Base-by-base conservation (phyloP, 2,329 filamentous ascomycete species). In the Trichoderma sp. region DNA sequence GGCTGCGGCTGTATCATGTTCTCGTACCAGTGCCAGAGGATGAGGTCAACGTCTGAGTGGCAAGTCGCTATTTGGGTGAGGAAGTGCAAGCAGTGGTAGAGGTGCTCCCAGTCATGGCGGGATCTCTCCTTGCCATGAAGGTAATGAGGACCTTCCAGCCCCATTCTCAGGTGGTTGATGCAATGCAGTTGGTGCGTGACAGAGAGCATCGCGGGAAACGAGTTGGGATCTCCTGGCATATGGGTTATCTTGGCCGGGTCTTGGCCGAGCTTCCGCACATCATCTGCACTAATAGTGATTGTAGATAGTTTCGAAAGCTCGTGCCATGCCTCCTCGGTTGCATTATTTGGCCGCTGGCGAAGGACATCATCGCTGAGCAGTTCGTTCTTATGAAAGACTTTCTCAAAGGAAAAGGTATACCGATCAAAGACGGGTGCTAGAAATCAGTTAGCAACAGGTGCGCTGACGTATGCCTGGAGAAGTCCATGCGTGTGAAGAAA, bases 51-150 rank as follows among this genome's bases (percentile, higher is more conserved):
- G 11, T 56, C 54, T 32, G 54, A 18, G 28, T 56, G 54, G 28
- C 54, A 56, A 1, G 54, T 56, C 3, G 54, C 54, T 32, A 56
- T 56, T 32, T 56, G 54, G 5, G 54, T 56, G 54, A 56, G 54
- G 30, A 56, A 56, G 28, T 56, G 54, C n/a, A 56, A 34, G n/a
- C 54, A 56, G n/a, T 56, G 54, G 28, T 56, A 56, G 28, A 56
- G 14, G 28, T 56, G 54, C n/a, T 56, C 54, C 54, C 54, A 56
- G 54, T 56, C 26, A 21, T 56, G 54, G 14, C 54, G 54, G 7
- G 54, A 56, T 56, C 54, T 56, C n/a, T 56, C 54, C 7, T 56
- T 56, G 54, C 54, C 54, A n/a, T 34, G 28, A 34, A 56, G 54
- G 10, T 56, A 56, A 56, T 56, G n/a, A 28, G 54, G 6, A 6